Base-by-base conservation (phyloP, 306 rosid genomes). In the Cicer arietinum region DNA sequence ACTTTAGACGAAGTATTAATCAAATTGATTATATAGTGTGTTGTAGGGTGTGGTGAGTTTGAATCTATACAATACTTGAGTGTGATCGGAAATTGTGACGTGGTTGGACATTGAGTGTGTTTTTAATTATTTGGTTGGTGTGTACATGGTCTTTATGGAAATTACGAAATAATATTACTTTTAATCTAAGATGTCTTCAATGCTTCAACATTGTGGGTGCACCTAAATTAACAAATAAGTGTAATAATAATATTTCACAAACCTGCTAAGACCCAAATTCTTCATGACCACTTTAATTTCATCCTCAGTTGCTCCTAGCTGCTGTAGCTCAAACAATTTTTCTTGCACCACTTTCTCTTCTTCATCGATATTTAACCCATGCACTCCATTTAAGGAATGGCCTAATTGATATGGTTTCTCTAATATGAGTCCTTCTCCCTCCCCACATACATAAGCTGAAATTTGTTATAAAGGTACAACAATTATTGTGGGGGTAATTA, bases 391-490 rank as follows among this genome's bases (percentile, higher is more conserved):
- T 6, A 92, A 85, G 10, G 97, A 81, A 9, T 85, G 87, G 0
- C 98, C 96, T 87, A 88, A 44, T 16, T 60, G 65, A 79, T 60
- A 82, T 1, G 95, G 90, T n/a, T 51, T 85, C 82, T 95, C 99
- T 1, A 80, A 72, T 39, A 92, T 81, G 0, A 94, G 82, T 1
- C 97, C 98, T 18, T 54, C 92, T 74, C 68, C 86, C 82, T 94
- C 97, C 0, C 99, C 99, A 12, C 86, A 86, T 2, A 94, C 93
- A 77, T 94, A 94, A 25, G 98, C 97, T 94, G 81, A 67, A 80
- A 80, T 43, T 11, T 50, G 73, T 4, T 22, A 16, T 22, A 57
- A 37, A 12, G 3, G 48, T 8, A 10, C 7, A 61, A 62, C 16
- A 62, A 12, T 7, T 3, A 6, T 41, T 6, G 9, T 17, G 4